A percentile compares a stretch with the other conserved stretches of the same genome.
Evolutionary conservation across 371 early-diverging fungal species (phyloP).

Genomic region (Quaeritorhiza haematococci): DNA sequence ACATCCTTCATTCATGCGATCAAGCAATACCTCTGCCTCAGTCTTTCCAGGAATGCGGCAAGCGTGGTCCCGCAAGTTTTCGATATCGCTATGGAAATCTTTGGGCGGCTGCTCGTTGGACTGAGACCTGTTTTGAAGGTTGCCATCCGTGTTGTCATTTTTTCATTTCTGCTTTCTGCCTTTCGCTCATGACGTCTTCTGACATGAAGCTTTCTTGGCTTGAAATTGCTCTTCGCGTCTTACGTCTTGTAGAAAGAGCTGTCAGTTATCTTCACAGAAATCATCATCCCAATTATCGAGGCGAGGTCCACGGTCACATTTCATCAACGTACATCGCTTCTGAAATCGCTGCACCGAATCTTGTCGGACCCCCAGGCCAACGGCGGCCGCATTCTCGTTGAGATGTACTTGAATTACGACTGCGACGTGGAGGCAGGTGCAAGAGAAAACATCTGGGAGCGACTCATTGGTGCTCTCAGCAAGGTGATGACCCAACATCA

Average conservation of each 20-base stretch:
- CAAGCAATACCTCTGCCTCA: conserved; percentile 78
- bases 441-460: conserved; percentile 73
- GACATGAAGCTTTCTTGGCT: background rate
- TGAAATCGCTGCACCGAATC: conserved; percentile 35
- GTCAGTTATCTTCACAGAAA: conserved; percentile 72
- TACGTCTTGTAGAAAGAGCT: conserved; percentile 51
- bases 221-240: background rate
- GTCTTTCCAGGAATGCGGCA: conserved; percentile 71
- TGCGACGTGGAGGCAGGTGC: conserved; percentile 70
- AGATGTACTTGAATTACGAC: conserved; percentile 95
- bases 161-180: background rate
- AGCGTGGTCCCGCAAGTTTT: conserved; percentile 74
- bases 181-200: background rate
- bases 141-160: background rate
- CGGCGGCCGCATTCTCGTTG: conserved; percentile 67
- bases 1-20: conserved; percentile 67
- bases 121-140: conserved; percentile 69
- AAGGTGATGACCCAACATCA: conserved; percentile 47
- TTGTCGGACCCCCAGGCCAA: conserved; percentile 71
- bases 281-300: conserved; percentile 66
- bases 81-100: conserved; percentile 75
- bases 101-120: conserved; percentile 67
- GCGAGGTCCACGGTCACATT: conserved; percentile 36
- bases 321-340: conserved; percentile 34
- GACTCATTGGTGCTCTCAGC: conserved; percentile 61